Evolutionary conservation across 2,329 filamentous ascomycete genomes (phyloP), one percentile per base, ranked within the genome.

Genomic region (Fusarium sp.): DNA sequence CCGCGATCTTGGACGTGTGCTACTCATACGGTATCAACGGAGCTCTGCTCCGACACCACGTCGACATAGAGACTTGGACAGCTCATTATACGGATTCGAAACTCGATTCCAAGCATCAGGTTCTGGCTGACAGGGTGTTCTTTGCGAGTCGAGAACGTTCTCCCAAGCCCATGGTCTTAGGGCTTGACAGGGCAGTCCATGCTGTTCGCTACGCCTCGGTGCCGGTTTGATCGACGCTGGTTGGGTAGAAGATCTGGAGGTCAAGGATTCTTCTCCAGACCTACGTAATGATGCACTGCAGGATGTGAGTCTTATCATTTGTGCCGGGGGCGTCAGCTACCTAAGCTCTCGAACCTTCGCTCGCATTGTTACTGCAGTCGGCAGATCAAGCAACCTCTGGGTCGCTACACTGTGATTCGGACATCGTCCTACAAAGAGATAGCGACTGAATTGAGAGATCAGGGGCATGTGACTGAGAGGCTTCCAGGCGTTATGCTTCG

Each of bases 221-320:
- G 6, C 5, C 3, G 26, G 26, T 0, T 8, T 65, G 1, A 26
- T 65, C 3, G 45, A 63, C 1, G 9, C 3, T 5, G 45, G 62
- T 2, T 65, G 32, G 38, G 22, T 35, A n/a, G 45, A 63, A 12
- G 20, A 63, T 5, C 11, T 63, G 6, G 45, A 65, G 6, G 2
- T 10, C 22, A 5, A 24, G 2, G 32, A 45, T 10, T 32, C 32
- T 2, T 65, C 62, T 3, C 2, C 30, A 0, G 10, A 4, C 1
- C 14, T 53, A 1, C 4, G 1, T 4, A 8, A 18, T 1, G 26
- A 18, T 1, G 26, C n/a, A 6, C 4, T 65, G 0, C 18, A 13
- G 11, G 38, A n/a, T 1, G 45, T 65, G 1, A 39, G 28, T 4
- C 12, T 65, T 1, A 12, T 45, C 3, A 65, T 28, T 3, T 65